phyloP scores from a whole-genome alignment of 2,329 filamentous ascomycete genomes.

The Colletotrichum nymphaeae region DNA sequence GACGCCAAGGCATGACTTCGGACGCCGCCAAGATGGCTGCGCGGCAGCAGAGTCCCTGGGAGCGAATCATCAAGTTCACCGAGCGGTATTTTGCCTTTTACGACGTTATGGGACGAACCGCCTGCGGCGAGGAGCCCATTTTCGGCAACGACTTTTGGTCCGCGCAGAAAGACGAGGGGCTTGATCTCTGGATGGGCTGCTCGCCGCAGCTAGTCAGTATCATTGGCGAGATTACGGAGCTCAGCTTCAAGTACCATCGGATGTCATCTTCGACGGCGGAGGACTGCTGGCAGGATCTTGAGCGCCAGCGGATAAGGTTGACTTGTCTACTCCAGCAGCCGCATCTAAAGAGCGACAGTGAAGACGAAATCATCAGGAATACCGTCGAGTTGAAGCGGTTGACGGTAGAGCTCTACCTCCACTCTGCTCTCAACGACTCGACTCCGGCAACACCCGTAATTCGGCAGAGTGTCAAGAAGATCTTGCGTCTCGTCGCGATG shows the following conservation, averaged over 20 bases:
- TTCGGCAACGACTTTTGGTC: conserved; percentile 57
- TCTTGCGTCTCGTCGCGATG: conserved; percentile 47
- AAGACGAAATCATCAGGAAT: conserved; percentile 46
- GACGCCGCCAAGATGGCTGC: conserved; percentile 2
- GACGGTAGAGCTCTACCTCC: conserved; percentile 53
- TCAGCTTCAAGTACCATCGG: conserved; percentile 48
- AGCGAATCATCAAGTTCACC: conserved; percentile 39
- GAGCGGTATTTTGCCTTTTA: conserved; percentile 59
- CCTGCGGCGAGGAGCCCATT: conserved; percentile 53
- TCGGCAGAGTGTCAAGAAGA: conserved; percentile 42
- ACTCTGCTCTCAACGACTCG: conserved; percentile 54
- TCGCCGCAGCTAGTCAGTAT: conserved; percentile 54
- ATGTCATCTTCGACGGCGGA: conserved; percentile 18
- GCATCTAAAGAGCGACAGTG: conserved; percentile 34
- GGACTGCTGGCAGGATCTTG: conserved; percentile 28
- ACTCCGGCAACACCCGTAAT: conserved; percentile 46
- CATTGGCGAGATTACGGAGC: conserved; percentile 52
- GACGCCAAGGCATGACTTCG: conserved; percentile 38
- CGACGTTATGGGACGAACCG: conserved; percentile 58
- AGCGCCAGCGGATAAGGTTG: conserved; percentile 23
- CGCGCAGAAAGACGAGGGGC: conserved; percentile 44
- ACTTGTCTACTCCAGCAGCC: conserved; percentile 12
- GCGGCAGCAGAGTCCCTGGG: conserved; percentile 34
- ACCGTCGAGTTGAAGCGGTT: conserved; percentile 54
- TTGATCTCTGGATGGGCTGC: conserved; percentile 57